Conservation (phyloP, 768 basidiomycete species). For the Kondoa subrosea region DNA sequence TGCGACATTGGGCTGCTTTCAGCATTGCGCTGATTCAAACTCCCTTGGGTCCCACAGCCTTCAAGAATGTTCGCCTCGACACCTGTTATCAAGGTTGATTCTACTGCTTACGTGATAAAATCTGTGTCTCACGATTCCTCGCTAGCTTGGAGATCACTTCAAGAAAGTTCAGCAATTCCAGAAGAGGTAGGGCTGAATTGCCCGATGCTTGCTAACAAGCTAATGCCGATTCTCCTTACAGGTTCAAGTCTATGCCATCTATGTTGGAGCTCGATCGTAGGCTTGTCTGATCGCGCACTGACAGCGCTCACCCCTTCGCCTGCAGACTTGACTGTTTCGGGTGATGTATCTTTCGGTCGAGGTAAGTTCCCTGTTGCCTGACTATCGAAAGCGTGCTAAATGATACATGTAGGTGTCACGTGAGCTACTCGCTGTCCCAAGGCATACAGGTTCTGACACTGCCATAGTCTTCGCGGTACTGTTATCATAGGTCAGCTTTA, state of each 20-base stretch:
- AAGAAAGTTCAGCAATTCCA: constrained; percentile 89
- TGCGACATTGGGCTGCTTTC: background rate
- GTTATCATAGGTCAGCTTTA: no score
- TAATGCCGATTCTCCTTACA: background rate
- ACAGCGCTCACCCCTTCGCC: constrained; percentile 56
- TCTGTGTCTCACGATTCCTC: background rate
- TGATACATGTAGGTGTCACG: background rate
- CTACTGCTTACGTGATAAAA: background rate
- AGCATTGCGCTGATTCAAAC: background rate
- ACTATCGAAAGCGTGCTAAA: no score
- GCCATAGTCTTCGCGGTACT: constrained; percentile 49
- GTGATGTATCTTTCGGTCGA: constrained; percentile 27
- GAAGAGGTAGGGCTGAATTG: constrained; percentile 39
- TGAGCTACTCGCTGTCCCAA: constrained; percentile 38
- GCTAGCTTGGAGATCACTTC: constrained; percentile 70
- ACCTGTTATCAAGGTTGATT: constrained; percentile 65
- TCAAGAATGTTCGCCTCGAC: constrained; percentile 60
- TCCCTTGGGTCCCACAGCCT: constrained; percentile 29
- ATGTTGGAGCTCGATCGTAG: background rate
- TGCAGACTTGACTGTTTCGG: constrained; percentile 79
- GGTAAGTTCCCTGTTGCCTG: no score
- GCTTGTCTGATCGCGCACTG: background rate
- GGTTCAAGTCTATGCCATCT: constrained; percentile 71
- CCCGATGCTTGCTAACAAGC: background rate
- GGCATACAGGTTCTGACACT: background rate